These are phyloP conservation scores for Aureobasidium leucospermi DNA, from an alignment of 2,329 filamentous ascomycete genomes.

Conservation along the genomic window DNA sequence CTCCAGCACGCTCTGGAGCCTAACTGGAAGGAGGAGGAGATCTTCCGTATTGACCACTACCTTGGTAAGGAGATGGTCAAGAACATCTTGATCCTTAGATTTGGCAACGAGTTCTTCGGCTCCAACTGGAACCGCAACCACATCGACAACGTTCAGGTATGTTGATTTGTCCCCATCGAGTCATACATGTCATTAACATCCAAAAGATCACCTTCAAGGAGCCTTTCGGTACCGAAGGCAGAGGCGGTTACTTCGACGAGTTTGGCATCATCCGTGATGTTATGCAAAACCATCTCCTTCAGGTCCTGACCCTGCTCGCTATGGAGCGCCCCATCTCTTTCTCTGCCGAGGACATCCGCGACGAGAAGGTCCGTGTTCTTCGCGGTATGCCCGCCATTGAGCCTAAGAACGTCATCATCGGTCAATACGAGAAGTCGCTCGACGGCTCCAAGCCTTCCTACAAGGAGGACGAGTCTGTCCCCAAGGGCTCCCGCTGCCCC, in stretches of 20 bases:
- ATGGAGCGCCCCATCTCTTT: slow-evolving; percentile 99
- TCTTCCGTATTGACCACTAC: slow-evolving; percentile 99
- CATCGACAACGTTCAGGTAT: slow-evolving; percentile 90
- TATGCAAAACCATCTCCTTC: slow-evolving; percentile 98
- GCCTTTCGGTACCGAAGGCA: slow-evolving; percentile 95
- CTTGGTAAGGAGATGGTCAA: slow-evolving; percentile 99
- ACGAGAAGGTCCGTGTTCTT: slow-evolving; percentile 96
- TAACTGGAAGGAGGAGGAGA: slow-evolving; percentile 97
- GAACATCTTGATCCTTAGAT: slow-evolving; percentile 96
- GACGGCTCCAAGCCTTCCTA: slow-evolving; percentile 96
- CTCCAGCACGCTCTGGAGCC: slow-evolving; percentile 91
- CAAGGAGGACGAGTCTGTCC: slow-evolving; percentile 97
- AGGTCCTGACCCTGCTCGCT: slow-evolving; percentile 89
- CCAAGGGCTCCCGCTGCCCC: slow-evolving; percentile 92
- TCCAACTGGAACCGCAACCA: slow-evolving; percentile 99
- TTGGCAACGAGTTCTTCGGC: slow-evolving; percentile 97
- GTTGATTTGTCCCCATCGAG: slow-evolving; percentile 8
- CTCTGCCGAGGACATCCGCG: slow-evolving; percentile 94
- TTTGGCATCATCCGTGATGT: slow-evolving; percentile 99
- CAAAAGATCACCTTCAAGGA: slow-evolving; percentile 90
- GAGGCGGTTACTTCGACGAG: slow-evolving; percentile 98
- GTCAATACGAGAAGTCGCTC: slow-evolving; percentile 92
- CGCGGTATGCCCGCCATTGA: slow-evolving; percentile 90
- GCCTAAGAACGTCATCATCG: slow-evolving; percentile 99
- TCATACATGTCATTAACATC: not conserved